A percentile compares a stretch with the other conserved stretches of the same genome.
Evolutionary conservation across 441 rosid species (phyloP).

Genomic region (Pelargonium hybrid): DNA sequence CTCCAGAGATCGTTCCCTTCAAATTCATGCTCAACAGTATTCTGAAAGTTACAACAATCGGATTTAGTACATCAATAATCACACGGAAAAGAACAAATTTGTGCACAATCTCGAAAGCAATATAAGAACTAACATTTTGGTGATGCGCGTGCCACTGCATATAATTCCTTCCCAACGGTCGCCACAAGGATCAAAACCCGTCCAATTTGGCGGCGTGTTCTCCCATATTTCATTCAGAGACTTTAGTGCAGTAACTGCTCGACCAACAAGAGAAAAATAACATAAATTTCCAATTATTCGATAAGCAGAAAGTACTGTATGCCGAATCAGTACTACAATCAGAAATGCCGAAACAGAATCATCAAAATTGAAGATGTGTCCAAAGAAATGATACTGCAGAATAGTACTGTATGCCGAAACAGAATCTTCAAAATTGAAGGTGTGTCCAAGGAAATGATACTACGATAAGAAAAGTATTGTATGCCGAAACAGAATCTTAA

Average conservation of each 20-base stretch:
- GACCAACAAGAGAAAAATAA: conserved; percentile 3
- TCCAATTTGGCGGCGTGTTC: conserved; percentile 52
- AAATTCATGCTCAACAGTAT: conserved; percentile 39
- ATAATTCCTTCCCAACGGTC: conserved; percentile 54
- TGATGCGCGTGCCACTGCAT: conserved; percentile 43
- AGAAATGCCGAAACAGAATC: neutral
- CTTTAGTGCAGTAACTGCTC: conserved; percentile 34
- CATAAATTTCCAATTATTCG: neutral
- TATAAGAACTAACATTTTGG: conserved; percentile 41
- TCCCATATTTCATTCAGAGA: conserved; percentile 39
- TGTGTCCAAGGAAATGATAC: no score
- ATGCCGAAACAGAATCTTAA: neutral
- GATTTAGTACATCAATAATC: neutral
- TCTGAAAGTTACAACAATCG: conserved; percentile 33
- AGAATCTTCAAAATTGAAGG: neutral
- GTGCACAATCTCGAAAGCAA: neutral
- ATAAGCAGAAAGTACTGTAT: neutral
- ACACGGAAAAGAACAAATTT: no score
- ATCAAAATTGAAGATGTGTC: neutral
- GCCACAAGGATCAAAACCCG: conserved; percentile 67
- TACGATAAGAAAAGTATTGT: no score
- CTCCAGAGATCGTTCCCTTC: conserved; percentile 42
- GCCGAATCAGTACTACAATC: neutral
- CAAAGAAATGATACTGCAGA: no score
- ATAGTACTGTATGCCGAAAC: neutral